Evolutionary conservation across 1,139 yeast species (phyloP).

Genomic region (Nakaseomyces glabratus): DNA sequence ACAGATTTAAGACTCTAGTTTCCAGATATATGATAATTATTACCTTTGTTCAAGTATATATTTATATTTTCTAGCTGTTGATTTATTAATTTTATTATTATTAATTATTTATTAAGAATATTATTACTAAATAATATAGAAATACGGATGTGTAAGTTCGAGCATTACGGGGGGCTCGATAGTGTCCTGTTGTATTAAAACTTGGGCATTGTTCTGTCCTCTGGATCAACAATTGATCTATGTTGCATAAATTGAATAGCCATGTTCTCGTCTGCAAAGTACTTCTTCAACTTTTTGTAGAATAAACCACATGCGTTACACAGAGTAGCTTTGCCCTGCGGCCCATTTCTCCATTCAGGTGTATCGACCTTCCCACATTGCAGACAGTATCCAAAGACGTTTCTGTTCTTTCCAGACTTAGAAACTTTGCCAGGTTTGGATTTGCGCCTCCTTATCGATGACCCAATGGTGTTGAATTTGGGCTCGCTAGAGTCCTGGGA

Average conservation of each 20-base stretch:
- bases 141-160: too few species aligned
- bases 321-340: slow-evolving; percentile 72
- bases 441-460: slow-evolving; percentile 5
- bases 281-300: slow-evolving; percentile 18
- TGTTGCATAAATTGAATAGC: slow-evolving; percentile 5
- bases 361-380: slow-evolving; percentile 5
- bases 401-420: slow-evolving; percentile 6
- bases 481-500: not conserved
- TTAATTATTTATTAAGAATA: too few species aligned
- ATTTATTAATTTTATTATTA: too few species aligned
- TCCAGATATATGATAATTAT: too few species aligned
- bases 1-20: too few species aligned
- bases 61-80: too few species aligned
- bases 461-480: not conserved
- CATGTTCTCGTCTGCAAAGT: slow-evolving; percentile 2
- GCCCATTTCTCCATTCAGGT: slow-evolving; percentile 91
- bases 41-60: too few species aligned
- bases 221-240: slow-evolving; percentile 2
- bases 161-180: too few species aligned
- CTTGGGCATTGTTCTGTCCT: slow-evolving; percentile 5
- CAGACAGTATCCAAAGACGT: slow-evolving; percentile 2
- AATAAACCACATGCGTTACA: slow-evolving; percentile 88
- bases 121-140: too few species aligned
- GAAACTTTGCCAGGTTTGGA: slow-evolving; percentile 5
- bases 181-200: too few species aligned